Percentiles rank a stretch among this genome's conserved stretches.
Evolutionary conservation across 2,329 filamentous ascomycete genomes (phyloP).

Genomic region (Cladosporium colombiae): DNA sequence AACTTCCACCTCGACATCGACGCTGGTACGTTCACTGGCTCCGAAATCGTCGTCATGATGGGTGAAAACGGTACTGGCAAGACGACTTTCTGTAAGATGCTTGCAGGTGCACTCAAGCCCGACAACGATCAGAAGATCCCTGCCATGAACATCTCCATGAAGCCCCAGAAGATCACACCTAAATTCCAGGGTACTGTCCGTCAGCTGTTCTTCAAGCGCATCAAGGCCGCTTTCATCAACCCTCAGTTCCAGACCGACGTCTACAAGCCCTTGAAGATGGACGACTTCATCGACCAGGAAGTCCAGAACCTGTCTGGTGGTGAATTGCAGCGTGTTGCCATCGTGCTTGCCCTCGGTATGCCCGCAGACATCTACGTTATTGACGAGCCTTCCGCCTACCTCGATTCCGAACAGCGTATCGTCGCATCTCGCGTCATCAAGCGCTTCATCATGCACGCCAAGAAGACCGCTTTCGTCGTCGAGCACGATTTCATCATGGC

Average conservation of each 20-base stretch:
- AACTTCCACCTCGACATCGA: constrained; percentile 84
- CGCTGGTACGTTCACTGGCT: constrained; percentile 87
- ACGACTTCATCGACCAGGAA: constrained; percentile 99
- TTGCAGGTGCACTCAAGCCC: constrained; percentile 90
- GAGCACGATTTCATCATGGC: constrained; percentile 99
- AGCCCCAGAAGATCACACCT: constrained; percentile 98
- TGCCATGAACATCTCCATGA: constrained; percentile 97
- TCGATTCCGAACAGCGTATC: constrained; percentile 99
- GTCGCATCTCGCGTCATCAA: constrained; percentile 97
- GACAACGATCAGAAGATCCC: constrained; percentile 78
- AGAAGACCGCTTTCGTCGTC: constrained; percentile 98
- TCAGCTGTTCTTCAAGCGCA: constrained; percentile 99
- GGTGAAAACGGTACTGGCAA: constrained; percentile 99
- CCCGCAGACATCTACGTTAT: constrained; percentile 98
- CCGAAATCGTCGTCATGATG: constrained; percentile 99
- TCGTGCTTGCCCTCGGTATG: constrained; percentile 91
- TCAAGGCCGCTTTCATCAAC: constrained; percentile 92
- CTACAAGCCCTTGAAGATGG: constrained; percentile 97
- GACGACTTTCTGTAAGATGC: constrained; percentile 96
- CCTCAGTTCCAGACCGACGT: constrained; percentile 99
- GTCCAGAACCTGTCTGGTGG: constrained; percentile 98
- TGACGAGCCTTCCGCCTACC: constrained; percentile 94
- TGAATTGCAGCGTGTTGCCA: constrained; percentile 98
- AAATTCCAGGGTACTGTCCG: constrained; percentile 97
- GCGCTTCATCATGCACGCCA: constrained; percentile 99